Conservation (phyloP, 1,284 basidiomycete species). For the Ceratobasidium sp. region DNA sequence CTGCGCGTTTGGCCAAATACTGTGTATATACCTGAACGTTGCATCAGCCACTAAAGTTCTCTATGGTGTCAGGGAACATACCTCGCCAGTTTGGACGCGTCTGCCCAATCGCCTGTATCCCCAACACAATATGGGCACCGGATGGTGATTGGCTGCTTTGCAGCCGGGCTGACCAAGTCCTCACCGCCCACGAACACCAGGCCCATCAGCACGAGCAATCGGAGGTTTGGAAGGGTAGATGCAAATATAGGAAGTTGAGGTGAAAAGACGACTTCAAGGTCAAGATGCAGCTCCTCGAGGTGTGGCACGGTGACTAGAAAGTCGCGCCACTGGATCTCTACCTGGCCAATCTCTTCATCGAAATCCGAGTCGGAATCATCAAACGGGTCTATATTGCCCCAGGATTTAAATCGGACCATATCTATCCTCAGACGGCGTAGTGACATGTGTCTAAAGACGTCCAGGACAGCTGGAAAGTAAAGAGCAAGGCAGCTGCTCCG, state of each 20-base stretch:
- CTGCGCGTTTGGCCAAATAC: background rate
- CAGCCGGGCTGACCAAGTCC: too few species aligned
- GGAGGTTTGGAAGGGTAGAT: conserved; percentile 1
- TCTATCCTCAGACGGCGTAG: background rate
- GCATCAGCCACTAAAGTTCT: background rate
- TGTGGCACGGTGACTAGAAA: background rate
- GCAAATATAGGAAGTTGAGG: background rate
- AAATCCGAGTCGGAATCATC: background rate
- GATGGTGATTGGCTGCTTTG: conserved; percentile 4
- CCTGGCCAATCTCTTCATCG: background rate
- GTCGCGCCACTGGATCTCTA: conserved; percentile 2
- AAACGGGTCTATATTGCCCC: background rate
- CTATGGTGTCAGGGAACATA: background rate
- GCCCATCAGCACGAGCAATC: background rate
- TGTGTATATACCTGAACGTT: background rate
- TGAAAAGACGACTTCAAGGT: background rate
- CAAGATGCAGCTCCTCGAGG: conserved; percentile 1
- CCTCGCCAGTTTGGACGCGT: background rate
- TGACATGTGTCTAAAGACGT: background rate
- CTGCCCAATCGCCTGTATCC: background rate
- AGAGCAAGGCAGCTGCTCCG: background rate
- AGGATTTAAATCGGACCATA: background rate
- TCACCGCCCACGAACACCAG: background rate
- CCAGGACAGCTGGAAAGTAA: background rate
- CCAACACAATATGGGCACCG: background rate